Percentiles rank a stretch among this genome's conserved stretches.
These are phyloP conservation scores for Podospora tetraspora DNA, from an alignment of 495 filamentous ascomycete species.

Conservation along the genomic window DNA sequence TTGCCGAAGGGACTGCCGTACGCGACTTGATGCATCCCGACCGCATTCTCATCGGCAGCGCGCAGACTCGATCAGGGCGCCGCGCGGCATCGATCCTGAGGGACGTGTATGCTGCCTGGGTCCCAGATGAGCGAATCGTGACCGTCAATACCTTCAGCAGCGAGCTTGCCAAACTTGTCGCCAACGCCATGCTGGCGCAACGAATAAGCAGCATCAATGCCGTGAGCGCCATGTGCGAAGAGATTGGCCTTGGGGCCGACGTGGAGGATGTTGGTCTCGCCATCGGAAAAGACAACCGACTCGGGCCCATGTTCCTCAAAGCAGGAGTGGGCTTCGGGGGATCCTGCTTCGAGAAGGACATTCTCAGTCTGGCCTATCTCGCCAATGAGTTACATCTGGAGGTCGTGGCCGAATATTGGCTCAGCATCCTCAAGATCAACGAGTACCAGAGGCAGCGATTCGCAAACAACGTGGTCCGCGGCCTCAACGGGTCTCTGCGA, in stretches of 20 bases:
- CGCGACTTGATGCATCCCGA: slow-evolving; percentile 66
- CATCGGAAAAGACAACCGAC: slow-evolving; percentile 65
- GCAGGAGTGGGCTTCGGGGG: slow-evolving; percentile 76
- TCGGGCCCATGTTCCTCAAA: slow-evolving; percentile 71
- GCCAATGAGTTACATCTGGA: slow-evolving; percentile 63
- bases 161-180: slow-evolving; percentile 73
- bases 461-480: slow-evolving; percentile 54
- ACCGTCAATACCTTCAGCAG: slow-evolving; percentile 75
- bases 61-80: slow-evolving; percentile 49
- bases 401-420: slow-evolving; percentile 76
- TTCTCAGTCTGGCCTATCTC: slow-evolving; percentile 69
- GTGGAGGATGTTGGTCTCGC: slow-evolving; percentile 65
- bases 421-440: slow-evolving; percentile 67
- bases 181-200: slow-evolving; percentile 78
- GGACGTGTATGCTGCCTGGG: slow-evolving; percentile 66
- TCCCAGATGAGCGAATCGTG: slow-evolving; percentile 59
- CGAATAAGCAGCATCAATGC: slow-evolving; percentile 81
- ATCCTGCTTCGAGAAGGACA: slow-evolving; percentile 79
- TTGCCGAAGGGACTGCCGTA: slow-evolving; percentile 74
- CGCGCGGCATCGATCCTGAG: slow-evolving; percentile 59
- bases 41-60: slow-evolving; percentile 71
- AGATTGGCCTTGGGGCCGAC: slow-evolving; percentile 59
- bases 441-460: slow-evolving; percentile 70
- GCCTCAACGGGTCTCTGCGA: slow-evolving; percentile 62
- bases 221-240: slow-evolving; percentile 73